These are phyloP conservation scores for Bretschneidera sinensis DNA, from an alignment of 345 rosid genomes.

Conservation along the genomic window DNA sequence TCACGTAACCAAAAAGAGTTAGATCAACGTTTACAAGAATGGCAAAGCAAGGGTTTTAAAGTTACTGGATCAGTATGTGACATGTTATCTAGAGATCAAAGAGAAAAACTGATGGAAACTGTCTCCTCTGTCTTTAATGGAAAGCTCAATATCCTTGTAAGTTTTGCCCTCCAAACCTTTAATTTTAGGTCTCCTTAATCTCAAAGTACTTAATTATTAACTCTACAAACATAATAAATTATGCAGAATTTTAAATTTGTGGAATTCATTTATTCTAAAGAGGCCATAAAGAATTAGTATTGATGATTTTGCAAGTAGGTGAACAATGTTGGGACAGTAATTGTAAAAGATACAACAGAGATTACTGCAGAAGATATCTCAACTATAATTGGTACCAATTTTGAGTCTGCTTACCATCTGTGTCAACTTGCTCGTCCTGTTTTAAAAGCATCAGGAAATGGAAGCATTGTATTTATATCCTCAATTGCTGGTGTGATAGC, in stretches of 20 bases:
- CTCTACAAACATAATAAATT: too few relatives aligned
- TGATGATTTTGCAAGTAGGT: too few relatives aligned
- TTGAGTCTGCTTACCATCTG: conserved; percentile 36
- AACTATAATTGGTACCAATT: conserved; percentile 25
- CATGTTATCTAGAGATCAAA: conserved; percentile 19
- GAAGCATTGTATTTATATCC: conserved; percentile 35
- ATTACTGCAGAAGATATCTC: conserved; percentile 39
- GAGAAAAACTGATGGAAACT: conserved; percentile 38
- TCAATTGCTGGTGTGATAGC: conserved; percentile 21
- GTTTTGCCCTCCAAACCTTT: too few relatives aligned
- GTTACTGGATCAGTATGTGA: conserved; percentile 52
- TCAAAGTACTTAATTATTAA: too few relatives aligned
- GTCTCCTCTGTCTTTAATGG: conserved; percentile 41
- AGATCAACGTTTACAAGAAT: conserved; percentile 36
- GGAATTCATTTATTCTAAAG: too few relatives aligned
- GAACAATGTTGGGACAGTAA: too few relatives aligned
- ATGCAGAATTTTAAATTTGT: too few relatives aligned
- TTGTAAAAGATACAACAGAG: too few relatives aligned
- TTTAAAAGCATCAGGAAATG: conserved; percentile 35
- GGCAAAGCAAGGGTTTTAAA: conserved; percentile 43
- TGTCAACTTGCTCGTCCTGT: conserved; percentile 36
- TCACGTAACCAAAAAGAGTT: conserved; percentile 52
- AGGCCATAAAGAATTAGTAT: too few relatives aligned
- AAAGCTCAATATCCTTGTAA: conserved; percentile 54
- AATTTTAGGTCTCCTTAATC: too few relatives aligned